Evolutionary conservation across 371 early-diverging fungal genomes (phyloP).

Genomic region (Lichtheimia ramosa): DNA sequence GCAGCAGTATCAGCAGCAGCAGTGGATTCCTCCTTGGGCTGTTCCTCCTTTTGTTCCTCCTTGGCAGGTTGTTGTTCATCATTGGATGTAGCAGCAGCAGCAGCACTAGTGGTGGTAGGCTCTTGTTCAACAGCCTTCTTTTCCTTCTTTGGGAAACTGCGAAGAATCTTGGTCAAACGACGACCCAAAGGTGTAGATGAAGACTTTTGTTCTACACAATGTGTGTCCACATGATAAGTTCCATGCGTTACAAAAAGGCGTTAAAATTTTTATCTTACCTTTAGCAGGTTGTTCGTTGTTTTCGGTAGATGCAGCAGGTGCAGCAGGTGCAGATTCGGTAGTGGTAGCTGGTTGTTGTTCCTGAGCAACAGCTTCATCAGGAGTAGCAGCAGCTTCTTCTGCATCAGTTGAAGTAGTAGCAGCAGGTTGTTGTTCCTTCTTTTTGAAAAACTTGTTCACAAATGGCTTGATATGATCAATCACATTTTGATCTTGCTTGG

Average conservation of each 20-base stretch:
- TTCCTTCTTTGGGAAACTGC: conserved; percentile 29
- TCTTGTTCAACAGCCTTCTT: conserved; percentile 23
- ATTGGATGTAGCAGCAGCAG: conserved; percentile 1
- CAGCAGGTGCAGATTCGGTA: neutral
- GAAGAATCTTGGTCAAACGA: conserved; percentile 42
- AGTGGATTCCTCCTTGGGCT: conserved; percentile 13
- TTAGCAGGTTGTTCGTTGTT: neutral
- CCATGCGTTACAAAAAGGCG: neutral
- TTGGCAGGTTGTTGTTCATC: conserved; percentile 8
- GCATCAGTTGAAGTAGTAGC: neutral
- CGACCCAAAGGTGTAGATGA: conserved; percentile 40
- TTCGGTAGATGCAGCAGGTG: conserved; percentile 9
- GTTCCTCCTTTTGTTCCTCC: conserved; percentile 3
- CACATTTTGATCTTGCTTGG: neutral
- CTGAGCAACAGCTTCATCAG: conserved; percentile 3
- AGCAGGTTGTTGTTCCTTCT: neutral
- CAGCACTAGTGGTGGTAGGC: conserved; percentile 1
- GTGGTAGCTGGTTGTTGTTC: neutral
- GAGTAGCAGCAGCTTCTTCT: conserved; percentile 1
- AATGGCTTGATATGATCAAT: conserved; percentile 4
- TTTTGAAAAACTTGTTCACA: neutral
- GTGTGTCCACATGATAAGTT: conserved; percentile 10
- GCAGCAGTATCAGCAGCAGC: conserved; percentile 5
- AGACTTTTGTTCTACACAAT: conserved; percentile 16
- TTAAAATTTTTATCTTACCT: neutral